These are phyloP conservation scores for Suillus americanus DNA, from an alignment of 768 basidiomycete genomes.

Conservation along the genomic window DNA sequence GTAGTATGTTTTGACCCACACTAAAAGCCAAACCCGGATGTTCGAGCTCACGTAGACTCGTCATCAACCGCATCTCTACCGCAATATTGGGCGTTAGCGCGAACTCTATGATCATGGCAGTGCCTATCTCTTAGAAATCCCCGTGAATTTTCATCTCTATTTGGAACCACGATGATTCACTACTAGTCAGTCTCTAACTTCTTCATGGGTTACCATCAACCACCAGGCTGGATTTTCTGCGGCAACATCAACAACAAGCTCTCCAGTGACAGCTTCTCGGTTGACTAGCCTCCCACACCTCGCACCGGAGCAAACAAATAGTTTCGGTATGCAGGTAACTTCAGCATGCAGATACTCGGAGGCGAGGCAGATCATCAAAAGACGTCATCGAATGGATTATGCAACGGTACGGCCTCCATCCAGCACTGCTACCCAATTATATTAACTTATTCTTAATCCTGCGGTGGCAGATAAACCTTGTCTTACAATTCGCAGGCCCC, in stretches of 20 bases:
- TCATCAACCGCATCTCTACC: not conserved
- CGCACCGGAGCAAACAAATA: too few species aligned
- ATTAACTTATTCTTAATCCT: conserved; percentile 17
- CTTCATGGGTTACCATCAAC: too few species aligned
- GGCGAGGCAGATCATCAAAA: not conserved
- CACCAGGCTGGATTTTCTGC: too few species aligned
- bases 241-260: too few species aligned
- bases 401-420: conserved; percentile 3
- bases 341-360: too few species aligned
- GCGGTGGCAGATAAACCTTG: conserved; percentile 7
- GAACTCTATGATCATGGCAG: not conserved
- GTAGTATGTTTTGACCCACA: not conserved
- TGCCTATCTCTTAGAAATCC: conserved; percentile 10
- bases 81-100: not conserved
- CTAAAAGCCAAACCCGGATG: conserved; percentile 8
- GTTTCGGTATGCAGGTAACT: too few species aligned
- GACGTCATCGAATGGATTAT: conserved; percentile 5
- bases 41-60: conserved; percentile 2
- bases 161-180: conserved; percentile 12
- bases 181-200: too few species aligned
- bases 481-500: conserved; percentile 14
- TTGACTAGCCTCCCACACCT: too few species aligned
- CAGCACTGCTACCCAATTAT: conserved; percentile 4
- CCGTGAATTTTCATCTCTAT: conserved; percentile 10
- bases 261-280: too few species aligned